A percentile compares a stretch with the other conserved stretches of the same genome.
phyloP scores from a whole-genome alignment of 148 eudicot species.

The Camellia sinensis region DNA sequence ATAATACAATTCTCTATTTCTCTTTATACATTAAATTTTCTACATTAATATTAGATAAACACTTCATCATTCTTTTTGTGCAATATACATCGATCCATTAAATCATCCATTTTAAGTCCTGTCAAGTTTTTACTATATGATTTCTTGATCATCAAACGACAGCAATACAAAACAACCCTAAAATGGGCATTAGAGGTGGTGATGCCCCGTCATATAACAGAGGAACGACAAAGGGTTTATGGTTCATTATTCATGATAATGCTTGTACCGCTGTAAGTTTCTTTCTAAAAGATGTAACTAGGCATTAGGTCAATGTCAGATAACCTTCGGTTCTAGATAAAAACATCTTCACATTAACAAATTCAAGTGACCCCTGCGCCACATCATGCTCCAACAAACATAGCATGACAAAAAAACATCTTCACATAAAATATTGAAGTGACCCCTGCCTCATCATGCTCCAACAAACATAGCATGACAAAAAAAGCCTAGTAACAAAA shows the following conservation, averaged over 20 bases:
- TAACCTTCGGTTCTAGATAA: not conserved
- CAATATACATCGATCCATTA: too few relatives aligned
- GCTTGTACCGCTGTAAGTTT: not conserved
- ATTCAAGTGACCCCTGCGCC: not conserved
- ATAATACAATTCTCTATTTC: too few relatives aligned
- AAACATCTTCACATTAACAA: not conserved
- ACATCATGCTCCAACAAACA: not conserved
- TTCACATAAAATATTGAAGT: not conserved
- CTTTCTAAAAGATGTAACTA: not conserved
- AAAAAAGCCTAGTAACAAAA: not conserved
- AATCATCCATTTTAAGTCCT: too few relatives aligned
- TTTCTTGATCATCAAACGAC: too few relatives aligned
- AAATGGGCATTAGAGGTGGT: not conserved
- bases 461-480: not conserved
- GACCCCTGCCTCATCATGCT: not conserved
- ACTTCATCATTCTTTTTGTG: too few relatives aligned
- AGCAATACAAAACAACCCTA: not conserved
- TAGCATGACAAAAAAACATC: not conserved
- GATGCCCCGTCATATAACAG: not conserved
- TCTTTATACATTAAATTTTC: too few relatives aligned
- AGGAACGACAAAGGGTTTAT: not conserved
- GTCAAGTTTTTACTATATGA: too few relatives aligned
- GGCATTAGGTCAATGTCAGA: not conserved
- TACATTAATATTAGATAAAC: too few relatives aligned
- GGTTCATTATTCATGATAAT: not conserved